Percentiles rank a stretch among this genome's conserved stretches.
These are phyloP conservation scores for Cydonia oblonga DNA, from an alignment of 331 rosid species.

Conservation along the genomic window DNA sequence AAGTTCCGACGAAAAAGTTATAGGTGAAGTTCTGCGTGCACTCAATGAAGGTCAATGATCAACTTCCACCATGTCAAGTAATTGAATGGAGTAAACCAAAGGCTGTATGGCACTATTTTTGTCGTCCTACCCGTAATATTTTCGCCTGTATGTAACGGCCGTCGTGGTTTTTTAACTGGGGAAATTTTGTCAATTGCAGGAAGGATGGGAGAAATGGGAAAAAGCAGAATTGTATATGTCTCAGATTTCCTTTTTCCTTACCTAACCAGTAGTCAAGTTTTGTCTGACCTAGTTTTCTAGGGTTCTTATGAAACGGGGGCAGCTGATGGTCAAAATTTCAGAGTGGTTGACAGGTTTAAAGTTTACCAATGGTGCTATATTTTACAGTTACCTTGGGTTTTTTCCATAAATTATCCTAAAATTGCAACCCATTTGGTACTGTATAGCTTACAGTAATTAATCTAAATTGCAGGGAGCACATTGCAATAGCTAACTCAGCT, in stretches of 20 bases:
- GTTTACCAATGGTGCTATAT: not conserved
- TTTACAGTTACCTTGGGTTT: not conserved
- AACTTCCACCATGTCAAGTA: not conserved
- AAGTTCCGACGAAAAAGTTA: not conserved
- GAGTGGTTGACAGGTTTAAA: not conserved
- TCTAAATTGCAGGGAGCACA: no score
- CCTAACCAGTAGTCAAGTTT: not conserved
- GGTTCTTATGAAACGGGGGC: not conserved
- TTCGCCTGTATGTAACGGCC: not conserved
- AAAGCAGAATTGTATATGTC: not conserved
- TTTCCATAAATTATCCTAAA: not conserved
- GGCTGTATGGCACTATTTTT: not conserved
- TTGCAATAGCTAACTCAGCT: no score
- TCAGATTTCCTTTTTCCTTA: not conserved
- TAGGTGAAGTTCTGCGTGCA: not conserved
- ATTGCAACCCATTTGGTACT: not conserved
- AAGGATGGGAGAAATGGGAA: not conserved
- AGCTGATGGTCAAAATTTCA: not conserved
- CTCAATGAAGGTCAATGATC: not conserved
- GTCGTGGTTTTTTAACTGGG: not conserved
- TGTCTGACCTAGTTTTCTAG: not conserved
- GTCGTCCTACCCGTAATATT: not conserved
- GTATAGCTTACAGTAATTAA: no score
- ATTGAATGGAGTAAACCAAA: not conserved
- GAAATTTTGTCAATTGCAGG: conserved; percentile 1